A percentile compares a stretch with the other conserved stretches of the same genome.
These are phyloP conservation scores for Magnaporthiopsis rhizophila DNA, from an alignment of 2,329 filamentous ascomycete genomes.

Conservation along the genomic window DNA sequence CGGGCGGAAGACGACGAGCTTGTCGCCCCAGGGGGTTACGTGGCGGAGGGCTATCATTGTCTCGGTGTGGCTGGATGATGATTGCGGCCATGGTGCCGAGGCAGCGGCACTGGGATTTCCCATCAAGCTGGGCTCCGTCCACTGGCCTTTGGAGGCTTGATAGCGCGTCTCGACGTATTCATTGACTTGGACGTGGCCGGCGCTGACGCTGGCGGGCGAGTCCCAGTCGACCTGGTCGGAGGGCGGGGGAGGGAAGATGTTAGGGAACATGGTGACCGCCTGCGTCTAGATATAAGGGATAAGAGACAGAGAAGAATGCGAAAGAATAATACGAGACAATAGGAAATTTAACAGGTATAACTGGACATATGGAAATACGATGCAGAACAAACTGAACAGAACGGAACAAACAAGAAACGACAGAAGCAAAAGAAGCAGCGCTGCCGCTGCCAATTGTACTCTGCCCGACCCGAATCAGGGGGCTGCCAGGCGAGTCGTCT, in stretches of 20 bases:
- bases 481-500: too few relatives aligned
- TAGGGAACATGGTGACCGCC: neutral
- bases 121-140: neutral
- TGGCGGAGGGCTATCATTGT: neutral
- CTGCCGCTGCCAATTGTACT: neutral
- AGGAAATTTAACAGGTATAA: too few relatives aligned
- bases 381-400: neutral
- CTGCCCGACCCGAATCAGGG: too few relatives aligned
- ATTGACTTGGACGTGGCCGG: neutral
- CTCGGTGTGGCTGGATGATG: neutral
- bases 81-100: neutral
- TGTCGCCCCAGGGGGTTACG: neutral
- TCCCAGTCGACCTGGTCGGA: neutral
- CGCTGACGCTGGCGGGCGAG: neutral
- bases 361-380: neutral
- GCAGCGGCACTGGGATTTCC: neutral
- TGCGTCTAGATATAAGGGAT: neutral
- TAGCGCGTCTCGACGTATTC: neutral
- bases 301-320: too few relatives aligned
- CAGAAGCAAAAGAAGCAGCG: neutral
- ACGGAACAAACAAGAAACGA: neutral
- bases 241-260: neutral
- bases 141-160: neutral
- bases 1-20: neutral
- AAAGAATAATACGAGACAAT: too few relatives aligned